Base-by-base conservation (phyloP, 768 basidiomycete genomes). In the Rossbeevera mucosa region DNA sequence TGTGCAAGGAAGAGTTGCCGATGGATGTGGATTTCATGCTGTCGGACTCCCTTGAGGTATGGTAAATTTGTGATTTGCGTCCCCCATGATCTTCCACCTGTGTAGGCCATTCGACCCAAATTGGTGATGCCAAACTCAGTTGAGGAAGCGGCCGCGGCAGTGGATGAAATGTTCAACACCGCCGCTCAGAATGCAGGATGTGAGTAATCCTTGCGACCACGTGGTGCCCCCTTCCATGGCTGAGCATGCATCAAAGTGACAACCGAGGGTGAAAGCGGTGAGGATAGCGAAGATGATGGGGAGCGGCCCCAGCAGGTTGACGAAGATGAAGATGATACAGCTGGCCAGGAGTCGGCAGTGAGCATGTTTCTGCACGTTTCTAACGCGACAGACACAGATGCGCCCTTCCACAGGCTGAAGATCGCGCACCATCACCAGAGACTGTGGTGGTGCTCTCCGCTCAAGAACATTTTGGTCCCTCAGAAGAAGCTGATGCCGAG, bases 1-100 rank as follows among this genome's bases (percentile, higher is more conserved):
- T 86, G n/a, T 91, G 89, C 74, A 99, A 99, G 71, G 79, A 85
- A 42, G 75, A 83, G 21, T 68, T 94, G n/a, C 87, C 96, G 0
- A 94, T 97, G 94, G 96, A 99, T 56, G 88, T 96, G 11, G 94
- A 96, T 48, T 99, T 98, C 71, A 95, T 97, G 92, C 69, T 96
- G 7, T 83, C 84, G 0, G 96, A 99, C 68, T 96, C 95, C 1
- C 70, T 99, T 8, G 94, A 98, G 74, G 92, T 92, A 57, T 59
- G 72, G 53, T 4, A 16, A 28, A 28, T 22, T 48, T 42, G 24
- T 47, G 44, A 2, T 4, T 38, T 44, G 20, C 36, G 40, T 44
- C 4, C 25, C 25, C 14, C 7, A 31, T 46, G 28, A 28, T 42
- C 46, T 54, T 48, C 57, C 30, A 50, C 33, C 26, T 26, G 40